Evolutionary conservation across 2,329 filamentous ascomycete species (phyloP), one percentile per base, ranked within the genome.

Genomic region (Sarocladiaceae sp.): DNA sequence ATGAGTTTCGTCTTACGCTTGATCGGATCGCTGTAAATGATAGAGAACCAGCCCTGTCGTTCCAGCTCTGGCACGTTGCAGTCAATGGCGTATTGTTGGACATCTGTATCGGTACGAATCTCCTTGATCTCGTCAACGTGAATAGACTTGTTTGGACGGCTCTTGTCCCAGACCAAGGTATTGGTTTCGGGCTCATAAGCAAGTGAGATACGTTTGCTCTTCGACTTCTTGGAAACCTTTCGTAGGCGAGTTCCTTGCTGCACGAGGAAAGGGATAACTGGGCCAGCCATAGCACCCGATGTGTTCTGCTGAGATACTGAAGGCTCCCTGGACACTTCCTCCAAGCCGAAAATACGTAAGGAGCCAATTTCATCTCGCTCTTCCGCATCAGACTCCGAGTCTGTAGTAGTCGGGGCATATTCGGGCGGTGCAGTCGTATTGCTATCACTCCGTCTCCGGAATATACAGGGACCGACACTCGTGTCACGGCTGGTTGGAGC

Each of bases 41-140:
- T 90, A 25, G 92, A 95, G 63, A 97, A 93, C 81, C 92, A 96
- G 13, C 83, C 82, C 7, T 78, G 71, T 60, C 92, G 87, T 35
- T 84, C 80, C 5, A 81, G 73, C 50, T 86, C 80, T 1, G 85
- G 72, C 20, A 94, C 74, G 35, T 84, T 82, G 63, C 88, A 89
- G 66, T 97, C 92, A 61, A 93, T 84, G 37, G 90, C 87, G 65
- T 96, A 96, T 65, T 96, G 93, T 53, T 88, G 84, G 17, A 93
- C 90, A 64, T 97, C 90, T 12, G 81, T 80, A 17, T 90, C 91
- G 29, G 86, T 83, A 56, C 92, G 85, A 46, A 97, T 91, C 63
- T 96, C 91, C 62, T 89, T 87, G 62, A 99, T 93, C 66, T 97
- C 91, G 62, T 99, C 94, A 56, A 99, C 89, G 67, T 96, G 95